Conservation (phyloP, 2,329 filamentous ascomycete genomes). For the Ascosphaera aggregata region DNA sequence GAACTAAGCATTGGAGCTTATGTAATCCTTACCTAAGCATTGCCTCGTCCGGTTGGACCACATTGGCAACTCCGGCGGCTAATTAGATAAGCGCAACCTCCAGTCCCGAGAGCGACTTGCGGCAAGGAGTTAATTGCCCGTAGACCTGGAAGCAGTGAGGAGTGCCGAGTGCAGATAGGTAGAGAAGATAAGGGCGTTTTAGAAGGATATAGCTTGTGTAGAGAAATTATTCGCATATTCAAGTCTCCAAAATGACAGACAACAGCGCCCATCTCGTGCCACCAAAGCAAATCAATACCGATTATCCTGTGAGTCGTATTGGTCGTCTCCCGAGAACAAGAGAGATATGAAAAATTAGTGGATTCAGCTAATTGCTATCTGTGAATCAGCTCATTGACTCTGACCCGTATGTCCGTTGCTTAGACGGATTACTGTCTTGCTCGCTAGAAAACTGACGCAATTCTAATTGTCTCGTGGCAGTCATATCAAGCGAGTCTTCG, state of each 20-base stretch:
- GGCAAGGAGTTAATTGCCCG: too few species aligned
- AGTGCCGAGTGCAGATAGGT: too few species aligned
- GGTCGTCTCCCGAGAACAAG: not conserved
- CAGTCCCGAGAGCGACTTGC: too few species aligned
- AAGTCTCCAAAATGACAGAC: not conserved
- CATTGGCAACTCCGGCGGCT: too few species aligned
- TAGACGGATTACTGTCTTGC: slow-evolving; percentile 1
- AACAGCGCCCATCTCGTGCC: slow-evolving; percentile 28
- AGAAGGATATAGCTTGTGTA: not conserved
- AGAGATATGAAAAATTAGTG: too few species aligned
- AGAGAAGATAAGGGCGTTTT: not conserved
- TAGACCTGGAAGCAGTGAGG: too few species aligned
- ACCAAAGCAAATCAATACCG: slow-evolving; percentile 56
- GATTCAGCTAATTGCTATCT: slow-evolving; percentile 5
- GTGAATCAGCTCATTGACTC: slow-evolving; percentile 79
- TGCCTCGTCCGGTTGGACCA: too few species aligned
- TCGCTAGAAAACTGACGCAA: slow-evolving; percentile 3
- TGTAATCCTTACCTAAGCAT: too few species aligned
- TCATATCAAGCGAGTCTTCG: slow-evolving; percentile 73
- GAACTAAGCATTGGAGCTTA: too few species aligned
- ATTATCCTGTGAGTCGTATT: slow-evolving; percentile 53
- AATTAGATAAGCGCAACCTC: too few species aligned
- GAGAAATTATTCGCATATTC: not conserved
- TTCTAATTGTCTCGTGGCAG: slow-evolving; percentile 21
- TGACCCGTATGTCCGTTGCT: slow-evolving; percentile 53